phyloP scores from a whole-genome alignment of 768 basidiomycete genomes.

The Boletellus emodensis region DNA sequence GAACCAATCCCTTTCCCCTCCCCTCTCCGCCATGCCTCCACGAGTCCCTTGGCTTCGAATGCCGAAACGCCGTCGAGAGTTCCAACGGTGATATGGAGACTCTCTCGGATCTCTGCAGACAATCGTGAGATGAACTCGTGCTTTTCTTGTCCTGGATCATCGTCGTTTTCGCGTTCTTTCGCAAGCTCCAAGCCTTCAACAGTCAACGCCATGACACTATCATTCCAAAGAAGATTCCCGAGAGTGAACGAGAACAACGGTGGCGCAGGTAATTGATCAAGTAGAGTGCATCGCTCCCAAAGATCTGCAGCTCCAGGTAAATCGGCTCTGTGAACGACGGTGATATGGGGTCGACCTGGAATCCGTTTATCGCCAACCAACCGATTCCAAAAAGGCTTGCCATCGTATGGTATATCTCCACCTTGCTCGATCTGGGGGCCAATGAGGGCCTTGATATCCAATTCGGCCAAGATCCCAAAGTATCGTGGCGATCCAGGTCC shows the following conservation, averaged over 20 bases:
- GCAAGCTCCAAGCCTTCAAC: constrained; percentile 54
- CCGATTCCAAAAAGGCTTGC: constrained; percentile 44
- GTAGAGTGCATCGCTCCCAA: constrained; percentile 38
- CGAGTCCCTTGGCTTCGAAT: constrained; percentile 67
- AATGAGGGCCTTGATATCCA: constrained; percentile 54
- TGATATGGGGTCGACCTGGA: constrained; percentile 71
- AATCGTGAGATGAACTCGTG: constrained; percentile 47
- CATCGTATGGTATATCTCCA: constrained; percentile 28
- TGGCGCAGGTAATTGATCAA: constrained; percentile 26
- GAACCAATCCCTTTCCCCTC: constrained; percentile 25
- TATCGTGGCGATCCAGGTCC: constrained; percentile 50
- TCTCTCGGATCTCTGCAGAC: constrained; percentile 40
- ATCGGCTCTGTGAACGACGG: constrained; percentile 71
- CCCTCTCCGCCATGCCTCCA: constrained; percentile 49
- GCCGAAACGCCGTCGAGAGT: constrained; percentile 54
- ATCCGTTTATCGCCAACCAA: constrained; percentile 49
- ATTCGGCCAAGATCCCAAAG: constrained; percentile 72
- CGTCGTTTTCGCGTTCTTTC: constrained; percentile 26
- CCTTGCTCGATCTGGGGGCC: constrained; percentile 35
- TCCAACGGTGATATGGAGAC: constrained; percentile 87
- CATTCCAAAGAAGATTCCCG: constrained; percentile 67
- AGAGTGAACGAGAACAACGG: constrained; percentile 62
- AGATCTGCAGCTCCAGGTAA: constrained; percentile 34
- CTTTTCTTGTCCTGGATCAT: constrained; percentile 34
- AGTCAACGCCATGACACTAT: constrained; percentile 74